Base-by-base conservation (phyloP, 2,329 filamentous ascomycete genomes). In the Zymoseptoria pseudotritici region DNA sequence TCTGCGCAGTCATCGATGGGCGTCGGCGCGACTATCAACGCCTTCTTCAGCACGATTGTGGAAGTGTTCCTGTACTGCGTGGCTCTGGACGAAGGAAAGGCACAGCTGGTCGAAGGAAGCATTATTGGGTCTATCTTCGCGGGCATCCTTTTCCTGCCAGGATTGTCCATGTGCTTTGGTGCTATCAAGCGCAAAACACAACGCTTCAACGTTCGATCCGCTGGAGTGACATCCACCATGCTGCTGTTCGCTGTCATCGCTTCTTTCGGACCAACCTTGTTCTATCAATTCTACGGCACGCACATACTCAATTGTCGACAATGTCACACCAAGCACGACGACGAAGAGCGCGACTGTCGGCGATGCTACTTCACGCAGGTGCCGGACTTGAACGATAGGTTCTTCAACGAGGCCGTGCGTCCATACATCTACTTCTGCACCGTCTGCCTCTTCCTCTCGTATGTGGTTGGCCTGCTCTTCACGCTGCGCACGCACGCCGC, bases 1-100 rank as follows among this genome's bases (percentile, higher is more conserved):
- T 99, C 94, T 9, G 94, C 94, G 1, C 94, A 99, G 74, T 97
- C 93, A 1, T 97, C 93, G 4, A 99, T 99, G 94, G 94, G 94
- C 24, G 82, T 99, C 8, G 94, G 94, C 72, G 94, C 94, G 26
- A 95, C 93, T 31, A 90, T 97, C 79, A 99, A 99, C 69, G 94
- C 94, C 53, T 96, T 99, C 75, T 99, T 99, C 78, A 96, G 92
- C 11, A 99, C 94, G 1, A 82, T 99, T 21, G 94, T 99, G 9
- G 94, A 99, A 73, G 95, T 99, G 1, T 99, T 95, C 74, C 84
- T 99, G 21, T 99, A 99, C 77, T 97, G 94, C 72, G 86, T 97
- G 57, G 94, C 94, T 17, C 82, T 99, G 52, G 90, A 86, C 21
- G 88, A 99, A 74, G 94, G 94, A 64, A 99, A 99, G 75, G 88